Evolutionary conservation across 768 basidiomycete genomes (phyloP).

Genomic region (Suillus tomentosus): DNA sequence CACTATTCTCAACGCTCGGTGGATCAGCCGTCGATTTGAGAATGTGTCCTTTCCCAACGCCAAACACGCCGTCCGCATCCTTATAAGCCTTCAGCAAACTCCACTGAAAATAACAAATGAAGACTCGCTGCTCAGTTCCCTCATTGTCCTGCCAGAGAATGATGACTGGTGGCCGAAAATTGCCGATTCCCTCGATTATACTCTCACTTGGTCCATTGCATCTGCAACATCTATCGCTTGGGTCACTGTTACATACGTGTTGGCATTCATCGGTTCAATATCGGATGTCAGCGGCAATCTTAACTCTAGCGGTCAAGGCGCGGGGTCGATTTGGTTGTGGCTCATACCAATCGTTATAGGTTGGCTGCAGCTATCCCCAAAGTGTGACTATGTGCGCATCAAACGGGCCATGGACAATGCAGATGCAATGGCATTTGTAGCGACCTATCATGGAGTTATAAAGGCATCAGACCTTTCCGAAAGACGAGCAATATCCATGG

Average conservation of each 20-base stretch:
- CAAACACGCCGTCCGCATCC: slow-evolving; percentile 31
- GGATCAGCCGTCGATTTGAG: slow-evolving; percentile 39
- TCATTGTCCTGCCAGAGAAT: slow-evolving; percentile 44
- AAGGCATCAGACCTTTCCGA: slow-evolving; percentile 10
- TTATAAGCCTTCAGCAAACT: slow-evolving; percentile 45
- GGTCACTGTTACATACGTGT: slow-evolving; percentile 45
- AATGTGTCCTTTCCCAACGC: slow-evolving; percentile 28
- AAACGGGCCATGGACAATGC: slow-evolving; percentile 28
- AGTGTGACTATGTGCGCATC: slow-evolving; percentile 38
- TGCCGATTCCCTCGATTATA: slow-evolving; percentile 36
- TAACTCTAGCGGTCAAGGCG: slow-evolving; percentile 38
- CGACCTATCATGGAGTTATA: slow-evolving; percentile 13
- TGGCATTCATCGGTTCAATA: slow-evolving; percentile 38
- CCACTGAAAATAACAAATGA: slow-evolving; percentile 36
- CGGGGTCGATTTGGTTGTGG: slow-evolving; percentile 47
- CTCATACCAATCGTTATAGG: slow-evolving; percentile 42
- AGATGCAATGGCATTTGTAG: slow-evolving; percentile 31
- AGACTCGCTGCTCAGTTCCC: slow-evolving; percentile 37
- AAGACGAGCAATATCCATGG: slow-evolving; percentile 8
- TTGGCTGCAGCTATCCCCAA: slow-evolving; percentile 43
- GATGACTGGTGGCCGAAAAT: slow-evolving; percentile 44
- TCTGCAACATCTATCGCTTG: slow-evolving; percentile 42
- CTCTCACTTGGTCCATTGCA: slow-evolving; percentile 42
- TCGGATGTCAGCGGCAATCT: slow-evolving; percentile 23
- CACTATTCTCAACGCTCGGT: slow-evolving; percentile 45